A percentile compares a stretch with the other conserved stretches of the same genome.
These are phyloP conservation scores for Panicum hallii DNA, from an alignment of 202 grass and related monocot genomes.

Conservation along the genomic window DNA sequence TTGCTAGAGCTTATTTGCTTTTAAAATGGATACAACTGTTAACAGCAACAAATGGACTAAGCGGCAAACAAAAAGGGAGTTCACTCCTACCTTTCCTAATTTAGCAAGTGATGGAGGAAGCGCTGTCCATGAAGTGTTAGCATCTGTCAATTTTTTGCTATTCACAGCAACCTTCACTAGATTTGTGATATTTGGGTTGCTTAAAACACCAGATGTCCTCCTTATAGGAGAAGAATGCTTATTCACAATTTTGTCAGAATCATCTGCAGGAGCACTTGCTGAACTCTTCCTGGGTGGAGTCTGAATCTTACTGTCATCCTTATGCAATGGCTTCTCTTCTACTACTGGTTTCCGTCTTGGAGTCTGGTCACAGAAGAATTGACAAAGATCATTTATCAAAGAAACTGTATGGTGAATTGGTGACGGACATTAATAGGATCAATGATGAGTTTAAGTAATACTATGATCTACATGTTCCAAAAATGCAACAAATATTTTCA, in stretches of 20 bases:
- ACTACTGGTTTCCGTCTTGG: constrained; percentile 60
- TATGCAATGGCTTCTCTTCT: constrained; percentile 68
- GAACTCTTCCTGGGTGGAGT: constrained; percentile 74
- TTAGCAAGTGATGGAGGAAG: constrained; percentile 80
- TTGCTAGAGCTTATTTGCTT: background rate
- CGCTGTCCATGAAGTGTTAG: constrained; percentile 65
- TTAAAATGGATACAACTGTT: background rate
- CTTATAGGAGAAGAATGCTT: constrained; percentile 64
- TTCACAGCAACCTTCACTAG: constrained; percentile 73
- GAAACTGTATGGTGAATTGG: background rate
- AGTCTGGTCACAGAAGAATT: constrained; percentile 54
- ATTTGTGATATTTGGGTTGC: constrained; percentile 64
- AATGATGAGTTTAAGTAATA: background rate
- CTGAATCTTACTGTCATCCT: constrained; percentile 77
- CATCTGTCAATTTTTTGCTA: constrained; percentile 76
- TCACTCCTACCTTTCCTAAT: constrained; percentile 82
- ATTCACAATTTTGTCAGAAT: constrained; percentile 59
- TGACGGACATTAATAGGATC: background rate
- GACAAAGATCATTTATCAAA: constrained; percentile 30
- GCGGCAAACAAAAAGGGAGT: background rate
- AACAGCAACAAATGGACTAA: background rate
- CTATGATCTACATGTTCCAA: background rate
- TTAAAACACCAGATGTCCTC: constrained; percentile 60
- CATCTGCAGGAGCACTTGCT: constrained; percentile 61
- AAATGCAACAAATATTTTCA: constrained; percentile 22